Evolutionary conservation across 441 rosid species (phyloP), one percentile per base, ranked within the genome.

Genomic region (Theobroma grandiflorum): DNA sequence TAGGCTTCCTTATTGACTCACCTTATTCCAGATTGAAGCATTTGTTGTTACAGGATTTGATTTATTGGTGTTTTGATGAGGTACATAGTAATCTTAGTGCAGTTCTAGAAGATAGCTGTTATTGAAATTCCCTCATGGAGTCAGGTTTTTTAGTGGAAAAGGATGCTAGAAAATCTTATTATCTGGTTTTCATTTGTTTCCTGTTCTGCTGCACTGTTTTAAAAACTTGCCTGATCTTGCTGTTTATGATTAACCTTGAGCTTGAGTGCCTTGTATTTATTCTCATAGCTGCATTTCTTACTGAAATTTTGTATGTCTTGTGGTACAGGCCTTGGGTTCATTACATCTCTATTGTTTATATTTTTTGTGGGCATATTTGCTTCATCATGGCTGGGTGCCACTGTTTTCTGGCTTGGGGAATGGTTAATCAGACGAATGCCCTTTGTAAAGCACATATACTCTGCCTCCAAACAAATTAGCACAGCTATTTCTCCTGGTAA

Each of bases 401-500:
- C 91, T 12, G 89, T 90, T 73, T 90, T 90, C 85, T 86, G 85
- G 87, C 81, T 90, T 43, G 94, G 94, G 8, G 92, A 90, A 78
- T 88, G 90, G 89, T 88, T 90, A 67, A 90, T 90, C 67, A 89
- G 85, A 80, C 80, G 91, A 57, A 83, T 90, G 92, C 92, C 91
- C 74, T 88, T 90, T 84, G 82, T 90, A 66, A 90, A 84, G 83
- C 88, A 88, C 83, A 82, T 90, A 40, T 90, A 87, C 82, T 86
- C 92, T 52, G 92, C 94, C 78, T 90, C 94, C 66, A 90, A 90
- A 82, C 92, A 90, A 86, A 85, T 90, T 65, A 90, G 92, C 81
- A 83, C 92, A 31, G 94, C 94, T 67, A 84, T 90, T 71, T 89
- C 94, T 64, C 89, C 92, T n/a, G 91, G 94, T 90, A 80, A 81